A percentile compares a stretch with the other conserved stretches of the same genome.
These are phyloP conservation scores for Pseudophaeomoniella oleicola DNA, from an alignment of 2,329 filamentous ascomycete genomes.

Conservation along the genomic window DNA sequence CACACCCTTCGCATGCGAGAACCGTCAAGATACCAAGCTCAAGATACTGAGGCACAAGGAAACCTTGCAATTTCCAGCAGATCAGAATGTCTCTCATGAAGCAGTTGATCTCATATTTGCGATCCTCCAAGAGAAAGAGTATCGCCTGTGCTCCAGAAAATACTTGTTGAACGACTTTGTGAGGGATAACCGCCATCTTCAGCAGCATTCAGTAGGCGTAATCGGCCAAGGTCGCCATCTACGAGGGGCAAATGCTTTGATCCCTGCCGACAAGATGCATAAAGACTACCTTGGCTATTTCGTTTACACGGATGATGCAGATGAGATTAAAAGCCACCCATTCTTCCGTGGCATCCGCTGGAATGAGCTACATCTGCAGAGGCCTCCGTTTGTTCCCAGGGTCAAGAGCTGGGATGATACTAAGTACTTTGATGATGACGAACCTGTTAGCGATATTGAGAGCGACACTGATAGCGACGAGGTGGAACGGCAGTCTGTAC, in stretches of 20 bases:
- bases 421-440: slow-evolving; percentile 79
- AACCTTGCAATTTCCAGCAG: slow-evolving; percentile 53
- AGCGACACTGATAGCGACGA: slow-evolving; percentile 25
- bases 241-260: not conserved
- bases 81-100: slow-evolving; percentile 44
- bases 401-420: slow-evolving; percentile 58
- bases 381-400: slow-evolving; percentile 67
- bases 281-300: slow-evolving; percentile 38
- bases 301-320: slow-evolving; percentile 71
- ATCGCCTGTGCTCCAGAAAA: slow-evolving; percentile 58
- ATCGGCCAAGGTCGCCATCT: not conserved
- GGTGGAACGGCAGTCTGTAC: slow-evolving; percentile 21
- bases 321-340: slow-evolving; percentile 76
- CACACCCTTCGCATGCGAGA: slow-evolving; percentile 76
- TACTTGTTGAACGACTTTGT: slow-evolving; percentile 54
- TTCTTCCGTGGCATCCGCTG: slow-evolving; percentile 74
- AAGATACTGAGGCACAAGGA: slow-evolving; percentile 65
- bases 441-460: slow-evolving; percentile 51
- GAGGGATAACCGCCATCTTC: slow-evolving; percentile 14
- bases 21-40: slow-evolving; percentile 68
- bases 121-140: slow-evolving; percentile 59
- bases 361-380: slow-evolving; percentile 55
- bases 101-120: slow-evolving; percentile 64
- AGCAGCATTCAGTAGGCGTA: slow-evolving; percentile 1
- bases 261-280: slow-evolving; percentile 15